Conservation (phyloP, 805 yeast species). For the Ogataea degrootiae region DNA sequence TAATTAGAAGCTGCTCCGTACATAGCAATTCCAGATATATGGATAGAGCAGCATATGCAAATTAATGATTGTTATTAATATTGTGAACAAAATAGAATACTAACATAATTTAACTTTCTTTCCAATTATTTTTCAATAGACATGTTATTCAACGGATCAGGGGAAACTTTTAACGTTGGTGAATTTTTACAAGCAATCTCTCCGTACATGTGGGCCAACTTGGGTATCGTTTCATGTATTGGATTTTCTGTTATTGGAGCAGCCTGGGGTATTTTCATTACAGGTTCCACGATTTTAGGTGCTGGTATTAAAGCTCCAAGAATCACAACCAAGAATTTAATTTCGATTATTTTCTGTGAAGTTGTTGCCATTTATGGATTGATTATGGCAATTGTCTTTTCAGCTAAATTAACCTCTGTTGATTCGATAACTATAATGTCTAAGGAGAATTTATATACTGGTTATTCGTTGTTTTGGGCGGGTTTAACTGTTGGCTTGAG, state of each 20-base stretch:
- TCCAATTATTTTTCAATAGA: slow-evolving; percentile 19
- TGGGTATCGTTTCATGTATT: slow-evolving; percentile 87
- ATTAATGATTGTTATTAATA: too few species aligned
- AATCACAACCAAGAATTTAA: slow-evolving; percentile 94
- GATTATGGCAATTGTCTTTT: slow-evolving; percentile 95
- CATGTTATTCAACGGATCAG: slow-evolving; percentile 85
- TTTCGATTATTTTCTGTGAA: slow-evolving; percentile 96
- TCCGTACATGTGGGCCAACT: slow-evolving; percentile 94
- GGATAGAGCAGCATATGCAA: too few species aligned
- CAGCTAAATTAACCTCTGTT: slow-evolving; percentile 75
- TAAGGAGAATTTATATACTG: slow-evolving; percentile 88
- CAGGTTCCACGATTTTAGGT: slow-evolving; percentile 91
- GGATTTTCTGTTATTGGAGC: slow-evolving; percentile 96
- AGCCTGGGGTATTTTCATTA: slow-evolving; percentile 98
- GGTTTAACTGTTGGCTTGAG: slow-evolving; percentile 93
- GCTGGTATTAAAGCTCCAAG: slow-evolving; percentile 98
- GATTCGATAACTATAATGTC: slow-evolving; percentile 61
- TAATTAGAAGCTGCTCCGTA: too few species aligned
- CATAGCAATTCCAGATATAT: too few species aligned
- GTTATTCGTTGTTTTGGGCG: slow-evolving; percentile 96
- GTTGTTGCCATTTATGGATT: slow-evolving; percentile 98
- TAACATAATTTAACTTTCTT: slow-evolving; percentile 4
- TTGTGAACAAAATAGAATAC: too few species aligned
- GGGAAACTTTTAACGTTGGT: slow-evolving; percentile 89
- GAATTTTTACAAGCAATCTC: slow-evolving; percentile 78